Evolutionary conservation across 2,329 filamentous ascomycete species (phyloP).

Genomic region (Diaporthe sp.): DNA sequence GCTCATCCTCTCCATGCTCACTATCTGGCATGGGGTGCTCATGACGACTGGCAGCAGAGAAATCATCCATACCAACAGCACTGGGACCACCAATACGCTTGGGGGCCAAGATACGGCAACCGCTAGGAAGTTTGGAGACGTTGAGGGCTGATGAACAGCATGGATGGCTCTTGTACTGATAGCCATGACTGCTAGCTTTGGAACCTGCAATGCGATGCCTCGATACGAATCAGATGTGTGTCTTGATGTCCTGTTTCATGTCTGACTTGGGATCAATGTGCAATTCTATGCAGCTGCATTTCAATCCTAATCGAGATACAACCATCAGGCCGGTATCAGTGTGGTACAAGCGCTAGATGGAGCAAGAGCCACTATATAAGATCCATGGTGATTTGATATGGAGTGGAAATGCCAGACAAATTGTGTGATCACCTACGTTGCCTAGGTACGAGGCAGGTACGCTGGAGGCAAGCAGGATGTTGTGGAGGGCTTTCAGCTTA

Average conservation of each 20-base stretch:
- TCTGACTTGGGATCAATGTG: neutral
- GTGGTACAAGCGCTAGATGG: too few relatives aligned
- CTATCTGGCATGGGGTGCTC: neutral
- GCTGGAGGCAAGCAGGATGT: neutral
- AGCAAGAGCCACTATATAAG: neutral
- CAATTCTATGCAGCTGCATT: neutral
- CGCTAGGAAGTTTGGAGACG: constrained; percentile 2
- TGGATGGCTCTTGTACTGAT: neutral
- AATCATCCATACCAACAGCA: neutral
- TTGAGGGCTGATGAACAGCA: constrained; percentile 2
- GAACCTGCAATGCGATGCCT: neutral
- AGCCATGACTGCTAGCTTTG: neutral
- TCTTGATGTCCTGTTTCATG: neutral
- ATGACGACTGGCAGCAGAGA: constrained; percentile 16
- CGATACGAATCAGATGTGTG: neutral
- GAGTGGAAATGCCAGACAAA: neutral
- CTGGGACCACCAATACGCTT: constrained; percentile 7
- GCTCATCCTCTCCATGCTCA: neutral
- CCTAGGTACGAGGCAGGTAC: neutral
- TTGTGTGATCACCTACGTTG: neutral
- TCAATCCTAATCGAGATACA: neutral
- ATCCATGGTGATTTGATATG: neutral
- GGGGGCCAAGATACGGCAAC: constrained; percentile 7
- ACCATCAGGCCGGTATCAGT: neutral
- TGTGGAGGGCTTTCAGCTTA: neutral